These are phyloP conservation scores for Corylus heterophylla DNA, from an alignment of 306 rosid genomes.

Conservation along the genomic window DNA sequence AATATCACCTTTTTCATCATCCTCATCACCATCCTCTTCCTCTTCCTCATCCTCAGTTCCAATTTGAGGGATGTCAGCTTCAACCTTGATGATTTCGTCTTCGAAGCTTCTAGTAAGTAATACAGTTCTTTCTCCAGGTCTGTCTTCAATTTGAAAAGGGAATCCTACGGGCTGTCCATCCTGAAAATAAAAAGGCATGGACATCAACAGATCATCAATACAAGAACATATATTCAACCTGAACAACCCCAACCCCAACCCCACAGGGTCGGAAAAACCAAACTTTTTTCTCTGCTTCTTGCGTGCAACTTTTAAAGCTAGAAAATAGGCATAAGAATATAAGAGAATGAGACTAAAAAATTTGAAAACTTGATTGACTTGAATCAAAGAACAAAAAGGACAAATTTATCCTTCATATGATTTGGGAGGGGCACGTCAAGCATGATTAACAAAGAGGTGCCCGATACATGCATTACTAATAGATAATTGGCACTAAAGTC, in stretches of 20 bases:
- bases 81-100: slow-evolving; percentile 68
- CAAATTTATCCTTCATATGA: too few relatives aligned
- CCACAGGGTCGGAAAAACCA: too few relatives aligned
- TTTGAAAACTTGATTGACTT: background rate
- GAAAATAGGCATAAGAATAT: background rate
- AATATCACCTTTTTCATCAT: background rate
- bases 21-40: slow-evolving; percentile 29
- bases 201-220: slow-evolving; percentile 13
- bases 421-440: too few relatives aligned
- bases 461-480: too few relatives aligned
- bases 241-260: too few relatives aligned
- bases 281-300: background rate
- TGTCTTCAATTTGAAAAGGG: slow-evolving; percentile 79
- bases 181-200: background rate
- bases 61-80: slow-evolving; percentile 65
- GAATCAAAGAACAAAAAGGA: too few relatives aligned
- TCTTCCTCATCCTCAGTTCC: slow-evolving; percentile 34
- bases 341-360: background rate
- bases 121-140: slow-evolving; percentile 72
- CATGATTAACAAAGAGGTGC: background rate
- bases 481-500: background rate
- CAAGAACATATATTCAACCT: background rate
- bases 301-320: background rate
- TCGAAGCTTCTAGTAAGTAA: slow-evolving; percentile 56
- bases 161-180: slow-evolving; percentile 19